Evolutionary conservation across 2,329 filamentous ascomycete genomes (phyloP).

Genomic region (Colletotrichum falcatum): DNA sequence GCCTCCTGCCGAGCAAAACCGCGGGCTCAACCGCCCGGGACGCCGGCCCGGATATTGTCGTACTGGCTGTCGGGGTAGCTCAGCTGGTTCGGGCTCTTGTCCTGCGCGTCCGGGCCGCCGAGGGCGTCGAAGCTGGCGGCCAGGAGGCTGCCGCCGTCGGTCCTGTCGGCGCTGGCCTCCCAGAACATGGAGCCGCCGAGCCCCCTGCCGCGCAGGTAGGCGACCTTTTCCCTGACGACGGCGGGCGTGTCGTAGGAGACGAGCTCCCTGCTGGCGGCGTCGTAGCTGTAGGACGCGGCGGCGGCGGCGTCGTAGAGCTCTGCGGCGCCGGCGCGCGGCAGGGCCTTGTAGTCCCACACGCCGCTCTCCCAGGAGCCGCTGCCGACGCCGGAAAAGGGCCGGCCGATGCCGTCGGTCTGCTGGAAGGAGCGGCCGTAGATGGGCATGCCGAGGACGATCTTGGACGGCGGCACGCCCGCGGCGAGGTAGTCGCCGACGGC

Average conservation of each 20-base stretch:
- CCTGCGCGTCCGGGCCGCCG: slow-evolving; percentile 53
- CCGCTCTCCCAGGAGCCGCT: slow-evolving; percentile 69
- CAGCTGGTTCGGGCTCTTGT: slow-evolving; percentile 64
- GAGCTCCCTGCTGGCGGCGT: slow-evolving; percentile 68
- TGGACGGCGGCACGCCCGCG: slow-evolving; percentile 68
- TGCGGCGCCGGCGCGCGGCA: slow-evolving; percentile 70
- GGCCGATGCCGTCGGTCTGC: slow-evolving; percentile 74
- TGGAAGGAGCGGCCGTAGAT: slow-evolving; percentile 84
- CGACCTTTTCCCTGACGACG: slow-evolving; percentile 70
- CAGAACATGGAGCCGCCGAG: slow-evolving; percentile 87
- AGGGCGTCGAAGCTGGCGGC: slow-evolving; percentile 52
- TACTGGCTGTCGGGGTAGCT: slow-evolving; percentile 68
- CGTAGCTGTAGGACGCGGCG: slow-evolving; percentile 78
- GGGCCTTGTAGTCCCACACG: slow-evolving; percentile 78
- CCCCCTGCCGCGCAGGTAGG: slow-evolving; percentile 69
- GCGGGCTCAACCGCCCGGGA: not conserved
- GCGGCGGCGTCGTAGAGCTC: slow-evolving; percentile 68
- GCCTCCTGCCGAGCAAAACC: no score
- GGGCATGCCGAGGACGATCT: slow-evolving; percentile 82
- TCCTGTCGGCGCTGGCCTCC: slow-evolving; percentile 79
- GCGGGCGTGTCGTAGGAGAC: slow-evolving; percentile 76
- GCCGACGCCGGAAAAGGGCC: slow-evolving; percentile 72
- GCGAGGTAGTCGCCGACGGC: slow-evolving; percentile 74
- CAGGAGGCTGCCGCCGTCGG: slow-evolving; percentile 65
- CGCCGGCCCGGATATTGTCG: slow-evolving; percentile 61